Conservation (phyloP, 2,329 filamentous ascomycete species). For the Cladobotryum protrusum region DNA sequence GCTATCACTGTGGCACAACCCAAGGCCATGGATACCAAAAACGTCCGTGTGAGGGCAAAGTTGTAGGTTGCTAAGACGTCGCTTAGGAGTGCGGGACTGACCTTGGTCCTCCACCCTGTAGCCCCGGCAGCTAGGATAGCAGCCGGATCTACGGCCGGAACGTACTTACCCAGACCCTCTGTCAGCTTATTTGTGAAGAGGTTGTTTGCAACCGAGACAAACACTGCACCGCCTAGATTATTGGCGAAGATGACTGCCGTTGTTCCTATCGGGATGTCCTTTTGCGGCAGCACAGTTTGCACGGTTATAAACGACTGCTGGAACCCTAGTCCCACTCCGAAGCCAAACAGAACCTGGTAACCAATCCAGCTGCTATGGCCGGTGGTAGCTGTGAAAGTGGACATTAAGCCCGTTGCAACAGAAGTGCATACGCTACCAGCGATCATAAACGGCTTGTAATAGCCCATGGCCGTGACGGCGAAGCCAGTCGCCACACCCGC, state of each 20-base stretch:
- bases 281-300: conserved; percentile 10
- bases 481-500: conserved; percentile 9
- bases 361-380: conserved; percentile 34
- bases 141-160: conserved; percentile 5
- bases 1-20: no score
- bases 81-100: no score
- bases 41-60: no score
- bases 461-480: conserved; percentile 25
- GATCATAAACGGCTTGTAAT: conserved; percentile 36
- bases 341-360: conserved; percentile 37
- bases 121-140: conserved; percentile 9
- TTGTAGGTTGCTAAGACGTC: no score
- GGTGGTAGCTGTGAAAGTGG: conserved; percentile 31
- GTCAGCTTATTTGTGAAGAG: conserved; percentile 8
- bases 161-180: conserved; percentile 5
- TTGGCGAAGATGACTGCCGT: conserved; percentile 9
- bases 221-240: conserved; percentile 7
- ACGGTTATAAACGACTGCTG: conserved; percentile 21
- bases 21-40: no score
- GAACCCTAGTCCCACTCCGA: conserved; percentile 36
- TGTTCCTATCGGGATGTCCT: conserved; percentile 11
- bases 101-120: no score
- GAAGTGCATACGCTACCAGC: conserved; percentile 23
- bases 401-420: conserved; percentile 33
- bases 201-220: conserved; percentile 10